Base-by-base conservation (phyloP, 345 rosid species). In the Geranium rotundifolium region DNA sequence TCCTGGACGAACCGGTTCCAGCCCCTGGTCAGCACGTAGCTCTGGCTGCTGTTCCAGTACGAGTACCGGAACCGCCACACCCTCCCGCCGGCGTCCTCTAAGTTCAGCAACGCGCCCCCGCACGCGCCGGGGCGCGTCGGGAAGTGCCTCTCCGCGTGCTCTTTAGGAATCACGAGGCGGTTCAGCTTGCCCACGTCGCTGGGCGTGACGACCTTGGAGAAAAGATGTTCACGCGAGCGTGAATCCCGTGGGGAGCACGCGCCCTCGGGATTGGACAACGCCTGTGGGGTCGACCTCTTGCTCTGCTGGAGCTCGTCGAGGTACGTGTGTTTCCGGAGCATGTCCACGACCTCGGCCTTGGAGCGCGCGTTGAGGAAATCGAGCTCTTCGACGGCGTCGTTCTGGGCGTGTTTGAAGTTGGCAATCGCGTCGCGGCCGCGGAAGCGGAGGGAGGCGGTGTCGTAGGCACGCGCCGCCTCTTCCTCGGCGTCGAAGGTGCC, bases 21-120 rank as follows among this genome's bases (percentile, higher is more conserved):
- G 6, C 98, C 98, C 73, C 87, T 87, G 1, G 98, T 92, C 66
- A 92, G 77, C 58, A 89, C 98, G 50, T 89, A 92, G 67, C 96
- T 92, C 49, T 85, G 98, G 77, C 96, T 89, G 58, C 95, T 92
- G 57, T 85, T 92, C 98, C 98, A 92, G 66, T 92, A 92, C 3
- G 98, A 92, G 69, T 92, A 92, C 67, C 96, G 77, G 59, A 92
- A 92, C 70, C 98, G 71, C 96, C 98, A 92, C 23, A 87, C 85
- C 69, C 83, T 89, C 0, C 98, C 91, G 0, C 78, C 72, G 3
- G 65, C 69, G 29, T 92, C 98, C 66, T 85, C 90, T 20, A 92
- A 84, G 71, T 77, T 87, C 23, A 89, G 71, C 57, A 87, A 68
- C 59, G 78, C 39, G 1, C 91, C 96, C 68, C 84, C 86, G 0